Evolutionary conservation across 371 early-diverging fungal species (phyloP).

Genomic region (Neoconidiobolus thromboides): DNA sequence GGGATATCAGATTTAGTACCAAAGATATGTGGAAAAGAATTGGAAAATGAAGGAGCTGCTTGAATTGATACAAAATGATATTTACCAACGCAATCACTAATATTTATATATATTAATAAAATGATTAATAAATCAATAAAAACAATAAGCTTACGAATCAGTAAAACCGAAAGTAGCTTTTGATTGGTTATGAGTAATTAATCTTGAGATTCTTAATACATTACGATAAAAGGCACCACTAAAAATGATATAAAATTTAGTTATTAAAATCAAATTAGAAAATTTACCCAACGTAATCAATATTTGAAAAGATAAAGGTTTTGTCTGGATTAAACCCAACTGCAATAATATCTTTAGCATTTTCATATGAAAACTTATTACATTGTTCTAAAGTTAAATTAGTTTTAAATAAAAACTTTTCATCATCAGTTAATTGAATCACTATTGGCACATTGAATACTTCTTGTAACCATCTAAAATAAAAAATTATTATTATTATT

Average conservation of each 20-base stretch:
- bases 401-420: conserved; percentile 97
- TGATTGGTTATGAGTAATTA: conserved; percentile 66
- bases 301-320: conserved; percentile 97
- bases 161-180: conserved; percentile 85
- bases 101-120: neutral
- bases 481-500: neutral
- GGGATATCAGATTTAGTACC: conserved; percentile 77
- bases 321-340: conserved; percentile 96
- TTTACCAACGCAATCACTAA: conserved; percentile 75
- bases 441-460: conserved; percentile 93
- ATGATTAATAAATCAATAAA: neutral
- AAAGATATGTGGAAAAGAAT: conserved; percentile 90
- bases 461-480: conserved; percentile 80
- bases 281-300: conserved; percentile 69
- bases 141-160: conserved; percentile 27
- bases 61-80: conserved; percentile 82
- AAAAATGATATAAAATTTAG: neutral
- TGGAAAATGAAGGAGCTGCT: conserved; percentile 89
- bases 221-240: conserved; percentile 84
- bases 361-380: conserved; percentile 57
- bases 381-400: conserved; percentile 78
- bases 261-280: conserved; percentile 5
- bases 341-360: conserved; percentile 96
- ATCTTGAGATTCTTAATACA: conserved; percentile 67
- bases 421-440: conserved; percentile 99